Evolutionary conservation across 768 basidiomycete genomes (phyloP), one percentile per base, ranked within the genome.

Genomic region (Termitomyces sp.): DNA sequence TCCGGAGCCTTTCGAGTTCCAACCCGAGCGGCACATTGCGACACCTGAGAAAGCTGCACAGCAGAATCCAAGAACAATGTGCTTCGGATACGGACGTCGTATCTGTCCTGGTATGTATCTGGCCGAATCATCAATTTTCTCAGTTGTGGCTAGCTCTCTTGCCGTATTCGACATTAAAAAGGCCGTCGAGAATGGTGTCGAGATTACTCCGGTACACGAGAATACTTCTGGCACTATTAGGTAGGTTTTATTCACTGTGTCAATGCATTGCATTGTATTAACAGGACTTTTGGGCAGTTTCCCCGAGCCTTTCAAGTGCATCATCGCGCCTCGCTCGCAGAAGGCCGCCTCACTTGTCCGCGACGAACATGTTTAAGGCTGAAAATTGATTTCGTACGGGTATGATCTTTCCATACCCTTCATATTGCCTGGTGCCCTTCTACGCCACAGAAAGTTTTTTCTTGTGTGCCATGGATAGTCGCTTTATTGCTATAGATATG

Each of bases 91-190:
- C 51, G 80, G 79, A 18, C 75, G 81, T 20, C 75, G 79, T 1
- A 69, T 76, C 22, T 80, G 80, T 57, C 77, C 76, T 36, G 83
- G 83, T 0, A 65, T 79, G 72, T 70, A 80, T 61, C 72, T 84
- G 53, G 83, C 83, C 0, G 82, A 85, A 47, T 72, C 76, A 0
- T 81, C 80, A 0, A 58, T 83, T 1, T 84, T 77, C 72, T 68
- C 79, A 7, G 71, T 73, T 7, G 66, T 79, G 2, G 73, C 74
- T 0, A 76, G 68, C 64, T 77, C 79, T 7, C 69, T 85, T 4
- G 79, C 82, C 0, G 76, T 72, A 5, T 82, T 85, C 46, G 66
- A 82, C 10, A 74, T 85, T 37, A 70, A 71, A 8, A 81, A 79
- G 49, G 70, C 71, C 0, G 63, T 80, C 4, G 77, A 76, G 61